Base-by-base conservation (phyloP, 164 flowering plant genomes). In the Tinospora cordifolia region DNA sequence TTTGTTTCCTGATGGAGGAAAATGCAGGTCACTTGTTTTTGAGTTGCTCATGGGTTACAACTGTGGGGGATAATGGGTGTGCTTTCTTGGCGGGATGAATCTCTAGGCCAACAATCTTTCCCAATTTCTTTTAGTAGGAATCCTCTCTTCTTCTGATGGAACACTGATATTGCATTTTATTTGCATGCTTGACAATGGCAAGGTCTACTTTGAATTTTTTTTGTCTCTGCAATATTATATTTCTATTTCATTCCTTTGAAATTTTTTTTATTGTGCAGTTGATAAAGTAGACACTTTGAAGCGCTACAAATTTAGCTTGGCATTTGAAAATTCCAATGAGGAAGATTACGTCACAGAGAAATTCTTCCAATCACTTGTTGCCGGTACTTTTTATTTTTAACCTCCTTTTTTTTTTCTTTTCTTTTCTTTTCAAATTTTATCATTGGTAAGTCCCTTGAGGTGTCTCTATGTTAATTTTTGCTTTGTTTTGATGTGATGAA, bases 261-360 rank as follows among this genome's bases (percentile, higher is more conserved):
- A n/a, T n/a, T 57, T 72, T 22, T 30, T 66, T 19, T 73, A 27
- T 67, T 24, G 34, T 73, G 76, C 90, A 91, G 99, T 95, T 74
- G 90, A 95, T 82, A 95, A 95, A 84, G 91, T 95, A 24, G 80
- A 88, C 57, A 40, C 97, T 68, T 77, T 95, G 81, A 92, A 85
- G 84, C 90, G 73, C 72, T 92, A 95, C 82, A 95, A 84, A 70
- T 95, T 95, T 77, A 92, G 99, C 79, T 83, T 94, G 87, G 97
- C 99, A 62, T 94, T 94, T 85, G 99, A 94, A 77, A 94, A 94
- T 77, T 92, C 99, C 70, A 94, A 89, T 63, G 99, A 92, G 81
- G 99, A 95, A 78, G 99, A 95, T 76, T 95, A 95, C 75, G 96
- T 95, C 51, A 95, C 99, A 15, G 99, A 95, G 74, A 94, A 95